Base-by-base conservation (phyloP, 1,139 yeast genomes). In the Taphrina pruni region DNA sequence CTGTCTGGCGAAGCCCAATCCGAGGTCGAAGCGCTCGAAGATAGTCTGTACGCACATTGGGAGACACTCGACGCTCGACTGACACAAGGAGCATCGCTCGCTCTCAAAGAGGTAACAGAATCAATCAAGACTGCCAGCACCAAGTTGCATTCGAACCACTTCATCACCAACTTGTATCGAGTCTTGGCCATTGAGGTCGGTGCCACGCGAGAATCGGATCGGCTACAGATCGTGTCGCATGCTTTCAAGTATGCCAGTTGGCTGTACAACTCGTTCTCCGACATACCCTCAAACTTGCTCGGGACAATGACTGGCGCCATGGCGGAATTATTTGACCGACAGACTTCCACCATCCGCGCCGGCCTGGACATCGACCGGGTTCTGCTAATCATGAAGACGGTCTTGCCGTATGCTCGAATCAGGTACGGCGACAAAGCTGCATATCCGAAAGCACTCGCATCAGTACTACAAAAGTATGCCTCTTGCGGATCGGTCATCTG, bases 361-460 rank as follows among this genome's bases (percentile, higher is more conserved):
- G 66, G 66, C 8, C 41, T 62, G 32, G 52, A 62, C 21, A 43
- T 51, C 52, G 52, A 51, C 1, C 45, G 52, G n/a, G 66, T 62
- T 2, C 35, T 62, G 54, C 9, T 2, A 17, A 54, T 62, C 60
- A 52, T 62, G 21, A 52, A 54, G 38, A 35, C 60, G 7, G 52
- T 62, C 35, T 17, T 52, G 32, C 45, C 52, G 6, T 36, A 32
- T 41, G 66, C 66, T 11, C 26, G 17, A n/a, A 26, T 43, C 35
- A 35, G 58, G 5, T 54, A 62, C 21, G 66, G 66, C n/a, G 35
- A n/a, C 14, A 56, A 62, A 12, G 58, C 60, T n/a, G 66, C 66
- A 35, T 62, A 62, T 32, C 52, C 60, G 2, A 11, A 41, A 8
- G 66, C 66, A 17, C 58, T 61, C 0, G 57, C 21, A 36, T 39